Evolutionary conservation across 768 basidiomycete species (phyloP), one percentile per base, ranked within the genome.

Genomic region (Kwoniella shandongensis): DNA sequence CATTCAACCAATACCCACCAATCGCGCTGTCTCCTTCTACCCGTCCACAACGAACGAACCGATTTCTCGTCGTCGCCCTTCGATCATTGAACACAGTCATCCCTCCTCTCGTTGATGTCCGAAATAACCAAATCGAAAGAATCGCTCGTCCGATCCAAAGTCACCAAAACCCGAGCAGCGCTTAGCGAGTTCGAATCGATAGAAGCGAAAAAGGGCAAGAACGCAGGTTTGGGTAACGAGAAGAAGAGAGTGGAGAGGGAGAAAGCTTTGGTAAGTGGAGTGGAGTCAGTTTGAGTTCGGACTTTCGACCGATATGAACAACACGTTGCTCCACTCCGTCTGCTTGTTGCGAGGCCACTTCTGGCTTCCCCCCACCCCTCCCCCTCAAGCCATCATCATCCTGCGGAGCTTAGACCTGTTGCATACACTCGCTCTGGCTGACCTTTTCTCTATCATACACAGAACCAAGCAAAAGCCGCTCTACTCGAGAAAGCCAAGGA

Each of bases 391-490:
- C n/a, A n/a, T n/a, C n/a, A n/a, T n/a, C n/a, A n/a, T n/a, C n/a
- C n/a, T n/a, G n/a, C n/a, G n/a, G n/a, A n/a, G n/a, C n/a, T n/a
- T n/a, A n/a, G n/a, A n/a, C n/a, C n/a, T n/a, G n/a, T n/a, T n/a
- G n/a, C n/a, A n/a, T n/a, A n/a, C n/a, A n/a, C n/a, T n/a, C n/a
- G n/a, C n/a, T n/a, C n/a, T n/a, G n/a, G n/a, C n/a, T n/a, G n/a
- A n/a, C 32, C 32, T 13, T 32, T 32, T 32, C 32, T 13, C 32
- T 32, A 6, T 13, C 32, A 6, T n/a, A n/a, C 40, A 17, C 40
- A 42, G 40, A 42, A 23, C 22, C 40, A 42, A 42, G 40, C 40
- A 42, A 42, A 42, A 42, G 40, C 40, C 40, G 40, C 40, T n/a
- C n/a, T 42, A 42, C 40, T 42, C 22, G 40, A 42, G n/a, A 42